Evolutionary conservation across 345 rosid species (phyloP).

Genomic region (Barbarea vulgaris): DNA sequence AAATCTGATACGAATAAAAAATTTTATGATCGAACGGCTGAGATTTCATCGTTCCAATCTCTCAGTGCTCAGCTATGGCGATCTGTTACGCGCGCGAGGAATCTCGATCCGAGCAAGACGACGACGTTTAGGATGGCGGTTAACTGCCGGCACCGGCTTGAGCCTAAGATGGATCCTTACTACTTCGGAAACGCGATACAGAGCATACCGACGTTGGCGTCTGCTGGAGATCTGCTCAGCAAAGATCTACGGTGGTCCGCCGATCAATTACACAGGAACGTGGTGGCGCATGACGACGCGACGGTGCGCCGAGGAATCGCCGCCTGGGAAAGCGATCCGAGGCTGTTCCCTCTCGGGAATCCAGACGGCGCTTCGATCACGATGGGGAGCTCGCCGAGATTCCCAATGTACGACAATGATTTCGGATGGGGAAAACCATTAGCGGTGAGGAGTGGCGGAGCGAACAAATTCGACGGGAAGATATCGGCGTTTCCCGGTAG

Average conservation of each 20-base stretch:
- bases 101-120: slow-evolving; percentile 51
- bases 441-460: slow-evolving; percentile 88
- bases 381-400: slow-evolving; percentile 98
- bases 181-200: slow-evolving; percentile 97
- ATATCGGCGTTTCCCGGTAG: slow-evolving; percentile 88
- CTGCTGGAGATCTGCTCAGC: slow-evolving; percentile 59
- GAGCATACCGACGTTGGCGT: slow-evolving; percentile 77
- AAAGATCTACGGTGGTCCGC: slow-evolving; percentile 70
- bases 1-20: slow-evolving; percentile 25
- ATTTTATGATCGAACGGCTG: slow-evolving; percentile 45
- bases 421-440: slow-evolving; percentile 97
- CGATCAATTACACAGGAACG: slow-evolving; percentile 68
- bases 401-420: slow-evolving; percentile 93
- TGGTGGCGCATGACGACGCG: slow-evolving; percentile 64
- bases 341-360: slow-evolving; percentile 90
- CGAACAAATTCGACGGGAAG: slow-evolving; percentile 95
- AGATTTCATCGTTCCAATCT: slow-evolving; percentile 93
- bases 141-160: slow-evolving; percentile 87
- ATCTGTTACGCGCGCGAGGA: slow-evolving; percentile 83
- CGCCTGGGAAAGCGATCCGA: slow-evolving; percentile 77
- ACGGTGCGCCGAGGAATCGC: slow-evolving; percentile 73
- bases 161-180: slow-evolving; percentile 66
- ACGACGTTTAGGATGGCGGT: slow-evolving; percentile 96
- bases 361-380: slow-evolving; percentile 94
- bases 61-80: slow-evolving; percentile 87